A percentile compares a stretch with the other conserved stretches of the same genome.
Conservation (phyloP, 345 rosid genomes). For the Hibiscus mutabilis region DNA sequence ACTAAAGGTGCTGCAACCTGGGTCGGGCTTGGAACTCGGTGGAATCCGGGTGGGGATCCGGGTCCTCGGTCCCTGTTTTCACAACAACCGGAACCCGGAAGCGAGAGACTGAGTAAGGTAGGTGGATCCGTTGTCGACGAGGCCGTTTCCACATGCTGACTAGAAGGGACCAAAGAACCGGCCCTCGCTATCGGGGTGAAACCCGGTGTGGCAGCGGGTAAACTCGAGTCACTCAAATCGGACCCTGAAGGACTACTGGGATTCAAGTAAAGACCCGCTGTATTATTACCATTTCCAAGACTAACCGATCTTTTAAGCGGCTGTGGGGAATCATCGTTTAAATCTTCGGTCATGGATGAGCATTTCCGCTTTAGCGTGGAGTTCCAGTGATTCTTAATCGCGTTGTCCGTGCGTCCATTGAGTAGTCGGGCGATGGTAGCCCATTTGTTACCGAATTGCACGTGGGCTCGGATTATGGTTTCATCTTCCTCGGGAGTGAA, state of each 20-base stretch:
- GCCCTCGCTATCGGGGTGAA: slow-evolving; percentile 33
- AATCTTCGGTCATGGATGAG: slow-evolving; percentile 32
- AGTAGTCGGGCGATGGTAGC: slow-evolving; percentile 72
- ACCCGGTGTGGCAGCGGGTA: slow-evolving; percentile 36
- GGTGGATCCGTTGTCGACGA: slow-evolving; percentile 46
- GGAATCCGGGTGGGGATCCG: slow-evolving; percentile 9
- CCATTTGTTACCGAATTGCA: slow-evolving; percentile 73
- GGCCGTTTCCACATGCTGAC: slow-evolving; percentile 26
- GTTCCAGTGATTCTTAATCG: slow-evolving; percentile 82
- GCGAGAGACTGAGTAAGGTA: slow-evolving; percentile 54
- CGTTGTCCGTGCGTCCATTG: slow-evolving; percentile 75
- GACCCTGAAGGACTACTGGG: slow-evolving; percentile 70
- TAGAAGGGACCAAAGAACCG: slow-evolving; percentile 27
- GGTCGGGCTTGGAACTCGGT: slow-evolving; percentile 2
- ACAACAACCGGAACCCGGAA: slow-evolving; percentile 47
- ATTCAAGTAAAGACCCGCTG: slow-evolving; percentile 39
- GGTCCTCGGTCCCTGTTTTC: slow-evolving; percentile 20
- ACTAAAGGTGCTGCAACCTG: neutral
- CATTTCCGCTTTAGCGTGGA: slow-evolving; percentile 71
- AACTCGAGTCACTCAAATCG: slow-evolving; percentile 60
- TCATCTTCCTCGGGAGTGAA: slow-evolving; percentile 60
- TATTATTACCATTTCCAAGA: slow-evolving; percentile 33
- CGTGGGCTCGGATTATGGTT: slow-evolving; percentile 52
- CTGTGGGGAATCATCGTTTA: slow-evolving; percentile 28
- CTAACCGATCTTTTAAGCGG: slow-evolving; percentile 70